Base-by-base conservation (phyloP, 371 early-diverging fungal genomes). In the Syncephalastrum sp. region DNA sequence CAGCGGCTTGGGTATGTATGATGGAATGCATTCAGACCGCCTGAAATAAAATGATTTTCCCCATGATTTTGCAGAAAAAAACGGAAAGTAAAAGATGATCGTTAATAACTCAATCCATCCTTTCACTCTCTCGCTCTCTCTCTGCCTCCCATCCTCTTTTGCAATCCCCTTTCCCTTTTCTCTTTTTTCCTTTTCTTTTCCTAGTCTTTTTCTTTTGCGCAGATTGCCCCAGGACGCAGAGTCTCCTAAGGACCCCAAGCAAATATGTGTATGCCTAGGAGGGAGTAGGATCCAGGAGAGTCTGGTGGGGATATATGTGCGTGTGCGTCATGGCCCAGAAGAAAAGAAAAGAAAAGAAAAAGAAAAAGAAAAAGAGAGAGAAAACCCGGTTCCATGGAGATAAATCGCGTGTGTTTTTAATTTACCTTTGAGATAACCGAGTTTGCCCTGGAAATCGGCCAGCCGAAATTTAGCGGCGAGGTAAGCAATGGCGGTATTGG, bases 381-480 rank as follows among this genome's bases (percentile, higher is more conserved):
- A 3, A 29, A 7, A 29, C 7, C 10, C 38, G 38, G 5, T 3
- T 33, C 29, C 38, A 33, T 33, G 38, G 38, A 33, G 38, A 33
- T 33, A 10, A 33, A 33, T 33, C 38, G 38, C 38, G 38, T 21
- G 21, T 21, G 1, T 33, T 33, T 5, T 10, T 33, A 33, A 19
- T 59, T 59, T 70, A 82, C 84, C 84, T 57, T 70, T 65, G n/a
- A 84, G 54, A 64, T 71, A 84, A 15, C 74, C 70, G 38, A 86
- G 49, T 14, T 67, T 66, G 15, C 81, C 81, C 24, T 64, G 61
- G 51, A 63, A 74, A 25, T 65, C 67, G 47, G 69, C 62, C 53
- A 61, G 60, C 27, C 53, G 44, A 43, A 74, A 59, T 59, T 74
- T 74, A n/a, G 60, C 51, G 42, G 67, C 68, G 3, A 86, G 61